These are phyloP conservation scores for Anaeromyces robustus DNA, from an alignment of 192 early-diverging fungal species.

Conservation along the genomic window DNA sequence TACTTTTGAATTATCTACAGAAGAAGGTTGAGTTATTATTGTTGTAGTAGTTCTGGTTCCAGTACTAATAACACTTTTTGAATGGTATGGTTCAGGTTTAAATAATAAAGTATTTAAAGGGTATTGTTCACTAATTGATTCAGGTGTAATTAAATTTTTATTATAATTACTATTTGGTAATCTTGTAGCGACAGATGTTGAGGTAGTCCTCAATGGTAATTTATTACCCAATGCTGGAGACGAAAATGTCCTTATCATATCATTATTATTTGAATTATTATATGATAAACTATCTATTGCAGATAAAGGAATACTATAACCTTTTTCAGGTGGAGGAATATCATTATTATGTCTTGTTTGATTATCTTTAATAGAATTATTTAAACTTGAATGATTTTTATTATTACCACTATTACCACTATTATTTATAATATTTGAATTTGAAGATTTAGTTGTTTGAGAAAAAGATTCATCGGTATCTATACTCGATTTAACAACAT, in stretches of 20 bases:
- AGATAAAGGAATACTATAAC: not conserved
- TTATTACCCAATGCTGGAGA: not conserved
- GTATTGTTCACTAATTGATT: no score
- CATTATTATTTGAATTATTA: not conserved
- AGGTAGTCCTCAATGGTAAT: not conserved
- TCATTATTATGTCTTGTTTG: not conserved
- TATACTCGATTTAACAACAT: no score
- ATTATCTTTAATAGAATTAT: not conserved
- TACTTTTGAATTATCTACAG: not conserved
- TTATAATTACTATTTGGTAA: not conserved
- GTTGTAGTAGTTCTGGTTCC: not conserved
- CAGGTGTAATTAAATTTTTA: not conserved
- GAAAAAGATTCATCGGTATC: no score
- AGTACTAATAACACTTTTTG: not conserved
- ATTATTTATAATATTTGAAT: not conserved
- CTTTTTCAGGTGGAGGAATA: not conserved
- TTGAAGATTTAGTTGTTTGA: no score
- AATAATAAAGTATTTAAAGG: not conserved
- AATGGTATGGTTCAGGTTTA: not conserved
- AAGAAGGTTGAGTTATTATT: not conserved
- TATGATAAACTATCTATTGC: not conserved
- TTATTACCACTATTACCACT: not conserved
- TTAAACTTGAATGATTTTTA: not conserved
- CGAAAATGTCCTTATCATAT: not conserved
- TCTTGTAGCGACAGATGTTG: not conserved